A percentile compares a stretch with the other conserved stretches of the same genome.
Conservation (phyloP, 441 rosid genomes). For the Omphalea diandra region DNA sequence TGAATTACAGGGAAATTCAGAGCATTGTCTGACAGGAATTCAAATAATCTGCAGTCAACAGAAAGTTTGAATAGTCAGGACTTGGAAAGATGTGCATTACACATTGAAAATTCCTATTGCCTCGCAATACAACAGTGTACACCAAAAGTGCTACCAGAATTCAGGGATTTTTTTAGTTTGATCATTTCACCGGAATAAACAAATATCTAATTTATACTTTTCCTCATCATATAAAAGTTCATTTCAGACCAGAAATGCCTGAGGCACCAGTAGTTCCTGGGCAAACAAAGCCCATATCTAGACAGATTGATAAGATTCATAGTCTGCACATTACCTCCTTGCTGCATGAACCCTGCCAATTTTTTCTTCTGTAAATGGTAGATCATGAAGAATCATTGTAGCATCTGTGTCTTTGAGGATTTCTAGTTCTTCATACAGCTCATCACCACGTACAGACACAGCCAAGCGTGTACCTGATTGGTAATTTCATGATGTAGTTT, state of each 20-base stretch:
- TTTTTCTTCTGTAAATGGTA: slow-evolving; percentile 71
- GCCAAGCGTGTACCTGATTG: slow-evolving; percentile 82
- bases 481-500: slow-evolving; percentile 12
- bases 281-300: neutral
- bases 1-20: slow-evolving; percentile 85
- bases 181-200: no score
- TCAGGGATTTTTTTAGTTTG: no score
- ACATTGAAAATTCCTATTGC: neutral
- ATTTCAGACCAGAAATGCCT: neutral
- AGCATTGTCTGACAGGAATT: slow-evolving; percentile 66
- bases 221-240: neutral
- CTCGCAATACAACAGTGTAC: neutral
- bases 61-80: slow-evolving; percentile 20
- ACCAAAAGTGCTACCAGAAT: neutral
- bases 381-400: slow-evolving; percentile 79
- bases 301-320: slow-evolving; percentile 5
- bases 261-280: neutral
- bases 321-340: slow-evolving; percentile 57
- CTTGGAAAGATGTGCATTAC: neutral
- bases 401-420: slow-evolving; percentile 68
- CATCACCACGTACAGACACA: slow-evolving; percentile 81
- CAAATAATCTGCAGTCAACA: slow-evolving; percentile 63
- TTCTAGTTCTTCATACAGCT: slow-evolving; percentile 70
- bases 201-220: neutral
- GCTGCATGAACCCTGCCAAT: slow-evolving; percentile 90